Percentiles rank a stretch among this genome's conserved stretches.
phyloP scores from a whole-genome alignment of 495 filamentous ascomycete species.

The Penicillium ochrochloron region DNA sequence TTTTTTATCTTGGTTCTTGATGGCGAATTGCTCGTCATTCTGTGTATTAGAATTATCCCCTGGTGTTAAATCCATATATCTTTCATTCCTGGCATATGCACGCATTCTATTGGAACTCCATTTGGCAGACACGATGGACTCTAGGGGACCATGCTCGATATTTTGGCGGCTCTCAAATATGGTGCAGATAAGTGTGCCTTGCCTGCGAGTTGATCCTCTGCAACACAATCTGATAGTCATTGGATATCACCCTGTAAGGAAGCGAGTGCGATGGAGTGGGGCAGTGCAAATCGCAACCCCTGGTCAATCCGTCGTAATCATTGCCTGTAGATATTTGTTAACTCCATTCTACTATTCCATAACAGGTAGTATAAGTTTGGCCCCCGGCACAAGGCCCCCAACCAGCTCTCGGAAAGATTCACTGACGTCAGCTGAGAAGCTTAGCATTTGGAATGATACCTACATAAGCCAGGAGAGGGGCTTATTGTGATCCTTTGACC shows the following conservation, averaged over 20 bases:
- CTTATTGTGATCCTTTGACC: neutral
- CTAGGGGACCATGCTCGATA: neutral
- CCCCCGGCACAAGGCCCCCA: neutral
- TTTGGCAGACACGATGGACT: too few species aligned
- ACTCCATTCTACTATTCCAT: neutral
- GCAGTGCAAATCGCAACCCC: neutral
- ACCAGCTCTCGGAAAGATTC: neutral
- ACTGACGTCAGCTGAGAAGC: neutral
- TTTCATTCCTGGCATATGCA: neutral
- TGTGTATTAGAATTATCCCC: slow-evolving; percentile 32
- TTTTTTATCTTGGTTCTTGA: slow-evolving; percentile 25
- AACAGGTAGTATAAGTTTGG: neutral
- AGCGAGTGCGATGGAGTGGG: neutral
- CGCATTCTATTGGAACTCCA: neutral
- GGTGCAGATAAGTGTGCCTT: neutral
- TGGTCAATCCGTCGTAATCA: neutral
- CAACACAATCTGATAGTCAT: neutral
- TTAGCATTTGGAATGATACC: neutral
- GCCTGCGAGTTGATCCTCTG: neutral
- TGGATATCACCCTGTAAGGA: neutral
- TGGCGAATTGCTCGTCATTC: slow-evolving; percentile 10
- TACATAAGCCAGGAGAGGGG: neutral
- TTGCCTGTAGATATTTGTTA: neutral
- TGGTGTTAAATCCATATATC: slow-evolving; percentile 17
- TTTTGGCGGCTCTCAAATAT: neutral